Base-by-base conservation (phyloP, 176 grass and related monocot species). In the Aegilops speltoides region DNA sequence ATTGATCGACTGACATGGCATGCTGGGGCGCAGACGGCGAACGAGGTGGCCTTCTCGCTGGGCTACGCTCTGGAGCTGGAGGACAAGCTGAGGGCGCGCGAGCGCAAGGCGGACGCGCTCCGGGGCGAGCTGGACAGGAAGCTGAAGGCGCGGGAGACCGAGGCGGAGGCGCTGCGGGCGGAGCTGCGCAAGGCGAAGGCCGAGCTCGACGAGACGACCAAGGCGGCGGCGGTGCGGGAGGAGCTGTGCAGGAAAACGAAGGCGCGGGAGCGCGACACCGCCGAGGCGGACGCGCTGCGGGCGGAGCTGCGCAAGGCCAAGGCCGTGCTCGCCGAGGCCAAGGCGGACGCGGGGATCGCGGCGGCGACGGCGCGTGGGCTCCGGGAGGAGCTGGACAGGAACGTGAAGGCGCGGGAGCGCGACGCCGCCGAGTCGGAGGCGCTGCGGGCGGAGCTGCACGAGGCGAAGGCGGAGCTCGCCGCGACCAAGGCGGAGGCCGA, bases 31-130 rank as follows among this genome's bases (percentile, higher is more conserved):
- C 78, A 86, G 85, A 20, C 56, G 20, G 67, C 67, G 24, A 87
- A 80, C 67, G 79, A 87, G 5, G 85, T 68, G 77, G n/a, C 77
- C 20, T 80, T 46, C 77, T 80, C 77, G 67, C 2, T 87, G 36
- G 85, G 16, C 3, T 60, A 80, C 37, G 85, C 85, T 22, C 24
- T 61, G 69, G 61, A 82, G 79, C 69, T 76, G 1, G 37, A 83
- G 80, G 64, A 71, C 3, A 83, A 83, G 71, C 22, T 73, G 69
- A 73, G 22, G 69, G 68, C 68, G 68, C 20, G 69, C 10, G 69
- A 41, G 33, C 69, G 69, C 36, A 40, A 74, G 38, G n/a, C 71
- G 22, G 38, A 20, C 68, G 20, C 34, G 86, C 40, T 73, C 56
- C 19, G 7, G 7, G 56, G 7, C 33, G 48, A 83, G 79, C 45